Conservation (phyloP, 2,329 filamentous ascomycete species). For the Acephala macrosclerotiorum region DNA sequence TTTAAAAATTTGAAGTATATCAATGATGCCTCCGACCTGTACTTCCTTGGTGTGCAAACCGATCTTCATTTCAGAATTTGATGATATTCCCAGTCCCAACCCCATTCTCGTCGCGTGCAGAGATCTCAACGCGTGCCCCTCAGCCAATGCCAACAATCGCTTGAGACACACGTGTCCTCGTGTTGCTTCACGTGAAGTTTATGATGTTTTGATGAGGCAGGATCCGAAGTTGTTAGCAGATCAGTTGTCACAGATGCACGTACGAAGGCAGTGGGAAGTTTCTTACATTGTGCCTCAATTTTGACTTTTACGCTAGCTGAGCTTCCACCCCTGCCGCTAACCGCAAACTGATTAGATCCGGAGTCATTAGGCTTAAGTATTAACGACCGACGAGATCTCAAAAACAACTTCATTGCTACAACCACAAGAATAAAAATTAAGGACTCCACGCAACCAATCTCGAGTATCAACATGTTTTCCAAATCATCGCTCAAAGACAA, state of each 20-base stretch:
- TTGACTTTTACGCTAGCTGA: constrained; percentile 9
- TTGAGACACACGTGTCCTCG: neutral
- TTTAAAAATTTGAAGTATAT: neutral
- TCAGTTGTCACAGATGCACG: neutral
- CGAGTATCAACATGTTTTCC: neutral
- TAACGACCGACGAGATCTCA: neutral
- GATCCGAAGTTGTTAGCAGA: constrained; percentile 1
- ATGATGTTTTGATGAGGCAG: neutral
- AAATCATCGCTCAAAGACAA: neutral
- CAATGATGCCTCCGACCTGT: neutral
- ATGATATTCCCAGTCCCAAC: neutral
- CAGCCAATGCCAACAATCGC: neutral
- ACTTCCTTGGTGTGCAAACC: neutral
- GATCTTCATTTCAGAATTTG: neutral
- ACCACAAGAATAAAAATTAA: neutral
- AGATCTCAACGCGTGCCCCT: neutral
- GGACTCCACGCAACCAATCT: neutral
- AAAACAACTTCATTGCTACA: neutral
- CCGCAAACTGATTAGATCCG: neutral
- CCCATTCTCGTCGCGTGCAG: neutral
- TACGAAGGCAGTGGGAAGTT: neutral
- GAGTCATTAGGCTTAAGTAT: neutral
- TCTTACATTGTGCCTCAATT: neutral
- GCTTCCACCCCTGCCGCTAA: constrained; percentile 8
- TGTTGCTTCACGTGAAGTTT: neutral